phyloP scores from a whole-genome alignment of 2,329 filamentous ascomycete species.

The Colletotrichum cordylinicola region DNA sequence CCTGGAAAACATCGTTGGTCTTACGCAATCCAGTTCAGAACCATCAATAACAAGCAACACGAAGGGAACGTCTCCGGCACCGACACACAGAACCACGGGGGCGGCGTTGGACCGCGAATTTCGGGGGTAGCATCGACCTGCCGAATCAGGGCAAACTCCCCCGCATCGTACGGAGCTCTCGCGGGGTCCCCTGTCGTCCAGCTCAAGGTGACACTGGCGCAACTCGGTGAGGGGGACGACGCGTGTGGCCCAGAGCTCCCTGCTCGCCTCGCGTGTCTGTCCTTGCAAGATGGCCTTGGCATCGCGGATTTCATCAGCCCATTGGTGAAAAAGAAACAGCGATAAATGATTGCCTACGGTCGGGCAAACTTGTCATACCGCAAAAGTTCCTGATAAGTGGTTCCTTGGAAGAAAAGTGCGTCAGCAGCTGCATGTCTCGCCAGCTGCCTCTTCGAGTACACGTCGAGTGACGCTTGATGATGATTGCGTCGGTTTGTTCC shows the following conservation, averaged over 20 bases:
- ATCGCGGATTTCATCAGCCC: not conserved
- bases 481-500: not conserved
- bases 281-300: not conserved
- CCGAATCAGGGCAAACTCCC: not conserved
- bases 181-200: not conserved
- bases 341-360: not conserved
- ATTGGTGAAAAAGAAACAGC: not conserved
- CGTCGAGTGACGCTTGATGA: rapidly evolving
- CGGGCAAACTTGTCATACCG: not conserved
- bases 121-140: slow-evolving; percentile 1
- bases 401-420: not conserved
- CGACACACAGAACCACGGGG: not conserved
- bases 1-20: no score
- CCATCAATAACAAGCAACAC: not conserved
- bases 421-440: not conserved
- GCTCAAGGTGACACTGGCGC: not conserved
- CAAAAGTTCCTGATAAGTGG: not conserved
- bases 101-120: not conserved
- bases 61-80: not conserved
- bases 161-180: not conserved
- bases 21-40: rapidly evolving
- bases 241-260: not conserved
- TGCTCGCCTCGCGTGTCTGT: not conserved
- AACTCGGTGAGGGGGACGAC: not conserved
- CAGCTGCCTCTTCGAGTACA: not conserved